Evolutionary conservation across 148 eudicot genomes (phyloP), one percentile per base, ranked within the genome.

Genomic region (Nepenthes mirabilis): DNA sequence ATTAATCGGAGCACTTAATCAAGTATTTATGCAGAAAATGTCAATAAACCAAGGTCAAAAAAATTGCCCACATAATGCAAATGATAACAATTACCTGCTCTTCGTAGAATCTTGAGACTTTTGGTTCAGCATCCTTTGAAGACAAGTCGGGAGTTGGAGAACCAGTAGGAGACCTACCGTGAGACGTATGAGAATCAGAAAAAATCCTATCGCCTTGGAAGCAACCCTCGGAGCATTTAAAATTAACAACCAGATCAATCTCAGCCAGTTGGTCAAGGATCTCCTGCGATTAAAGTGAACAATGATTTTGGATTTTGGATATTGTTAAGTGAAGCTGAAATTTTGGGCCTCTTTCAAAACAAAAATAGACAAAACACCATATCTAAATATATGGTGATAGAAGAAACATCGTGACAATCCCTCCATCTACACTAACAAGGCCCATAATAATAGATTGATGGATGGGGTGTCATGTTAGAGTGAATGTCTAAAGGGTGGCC

Each of bases 211-310:
- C 66, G 56, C 68, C 57, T 10, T 61, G 68, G 37, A 58, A 59
- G 63, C 61, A 48, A 66, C 69, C 68, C 50, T 68, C 47, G 34
- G 61, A 37, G 34, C 69, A 57, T 68, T 68, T 63, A 52, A 72
- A 73, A 67, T 73, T 68, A 50, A 73, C 72, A 59, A 73, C 76
- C 47, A 73, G 65, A 59, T 73, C 70, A 47, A 73, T 63, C 33
- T 73, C 72, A 53, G 57, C 65, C 51, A 73, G 68, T 53, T 68
- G 57, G 48, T 68, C 68, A 40, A 73, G 65, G 72, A 67, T 63
- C 60, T 68, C 76, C 72, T 73, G 62, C 13, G 53, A 59, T 45
- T 53, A 50, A 36, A 34, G 3, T 52, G 45, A 37, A 10, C 34
- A 54, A 63, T 9, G 52, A 49, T 37, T 37, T 36, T n/a, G 9